Base-by-base conservation (phyloP, 2,329 filamentous ascomycete genomes). In the Colletotrichum sansevieriae region DNA sequence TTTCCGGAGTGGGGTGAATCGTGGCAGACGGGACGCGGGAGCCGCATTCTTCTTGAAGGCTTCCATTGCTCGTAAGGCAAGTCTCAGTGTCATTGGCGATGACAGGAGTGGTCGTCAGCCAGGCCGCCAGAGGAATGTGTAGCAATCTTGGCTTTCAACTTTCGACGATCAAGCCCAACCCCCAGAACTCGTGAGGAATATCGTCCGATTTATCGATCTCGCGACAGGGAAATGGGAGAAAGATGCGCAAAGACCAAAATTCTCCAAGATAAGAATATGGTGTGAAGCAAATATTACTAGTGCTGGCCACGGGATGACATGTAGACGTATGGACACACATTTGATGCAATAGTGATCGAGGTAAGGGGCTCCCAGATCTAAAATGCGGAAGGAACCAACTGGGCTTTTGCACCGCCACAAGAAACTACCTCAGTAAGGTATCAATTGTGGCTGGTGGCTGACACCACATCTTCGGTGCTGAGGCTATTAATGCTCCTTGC, bases 61-160 rank as follows among this genome's bases (percentile, higher is more conserved):
- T 55, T 37, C 13, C 18, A 25, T 54, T 54, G 35, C 33, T 55
- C 39, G 35, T 22, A 33, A 33, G 12, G 33, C 25, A 25, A 11
- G 52, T 22, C n/a, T 20, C n/a, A 39, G 35, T 13, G 33, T 12
- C 52, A 44, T 37, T 5, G 35, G 10, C 29, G 52, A 39, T 22
- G 35, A 55, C 33, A 33, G 41, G 5, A 22, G 35, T 41, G 18
- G 29, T 29, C 13, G 35, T 7, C 8, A 55, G 33, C 55, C 43
- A 37, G 43, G 25, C 44, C 44, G n/a, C 15, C 43, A 10, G 11
- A 46, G 56, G 56, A 59, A 59, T 59, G 56, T 35, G 1, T 8
- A 20, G 56, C 56, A 37, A 59, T 33, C 6, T 49, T 18, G 51
- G 56, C 11, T 33, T 47, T 33, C 29, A 4, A 59, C 11, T 33